phyloP scores from a whole-genome alignment of 202 grass and related monocot species.

The Panicum virgatum region DNA sequence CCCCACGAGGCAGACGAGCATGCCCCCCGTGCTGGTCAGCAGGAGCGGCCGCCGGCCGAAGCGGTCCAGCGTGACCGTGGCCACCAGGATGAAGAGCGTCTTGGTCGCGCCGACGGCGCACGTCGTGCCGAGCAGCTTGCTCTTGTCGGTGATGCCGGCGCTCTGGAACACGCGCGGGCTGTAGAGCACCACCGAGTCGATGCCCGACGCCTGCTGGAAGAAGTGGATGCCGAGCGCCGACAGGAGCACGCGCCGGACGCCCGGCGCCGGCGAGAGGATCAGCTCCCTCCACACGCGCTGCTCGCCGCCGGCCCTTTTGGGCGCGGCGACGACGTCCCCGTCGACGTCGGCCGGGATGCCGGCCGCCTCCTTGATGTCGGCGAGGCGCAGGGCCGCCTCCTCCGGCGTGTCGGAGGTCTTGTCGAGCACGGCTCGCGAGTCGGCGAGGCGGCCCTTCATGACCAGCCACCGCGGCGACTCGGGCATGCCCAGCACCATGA shows the following conservation, averaged over 20 bases:
- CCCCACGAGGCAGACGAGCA: slow-evolving; percentile 42
- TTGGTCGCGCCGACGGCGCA: slow-evolving; percentile 14
- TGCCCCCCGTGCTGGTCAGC: slow-evolving; percentile 41
- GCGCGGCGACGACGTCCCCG: slow-evolving; percentile 33
- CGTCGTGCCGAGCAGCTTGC: slow-evolving; percentile 17
- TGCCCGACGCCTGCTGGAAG: slow-evolving; percentile 28
- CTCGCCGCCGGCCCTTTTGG: slow-evolving; percentile 6
- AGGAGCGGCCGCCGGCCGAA: slow-evolving; percentile 52
- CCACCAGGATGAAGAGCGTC: slow-evolving; percentile 43
- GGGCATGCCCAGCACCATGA: slow-evolving; percentile 20
- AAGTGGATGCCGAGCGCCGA: slow-evolving; percentile 19
- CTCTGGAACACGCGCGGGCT: slow-evolving; percentile 27
- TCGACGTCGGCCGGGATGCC: slow-evolving; percentile 42
- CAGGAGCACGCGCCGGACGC: slow-evolving; percentile 8
- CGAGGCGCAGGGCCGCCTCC: slow-evolving; percentile 49
- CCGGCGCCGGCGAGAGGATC: slow-evolving; percentile 6
- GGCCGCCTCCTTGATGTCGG: slow-evolving; percentile 50
- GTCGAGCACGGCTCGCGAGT: slow-evolving; percentile 12
- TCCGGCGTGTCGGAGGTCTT: slow-evolving; percentile 49
- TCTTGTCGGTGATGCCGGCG: slow-evolving; percentile 12
- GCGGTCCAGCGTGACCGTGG: slow-evolving; percentile 55
- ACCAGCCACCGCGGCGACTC: slow-evolving; percentile 88
- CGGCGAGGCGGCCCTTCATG: slow-evolving; percentile 51
- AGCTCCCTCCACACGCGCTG: slow-evolving; percentile 20
- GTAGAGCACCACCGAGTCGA: slow-evolving; percentile 30